Evolutionary conservation across 2,329 filamentous ascomycete species (phyloP).

Genomic region (Phialophora expanda): DNA sequence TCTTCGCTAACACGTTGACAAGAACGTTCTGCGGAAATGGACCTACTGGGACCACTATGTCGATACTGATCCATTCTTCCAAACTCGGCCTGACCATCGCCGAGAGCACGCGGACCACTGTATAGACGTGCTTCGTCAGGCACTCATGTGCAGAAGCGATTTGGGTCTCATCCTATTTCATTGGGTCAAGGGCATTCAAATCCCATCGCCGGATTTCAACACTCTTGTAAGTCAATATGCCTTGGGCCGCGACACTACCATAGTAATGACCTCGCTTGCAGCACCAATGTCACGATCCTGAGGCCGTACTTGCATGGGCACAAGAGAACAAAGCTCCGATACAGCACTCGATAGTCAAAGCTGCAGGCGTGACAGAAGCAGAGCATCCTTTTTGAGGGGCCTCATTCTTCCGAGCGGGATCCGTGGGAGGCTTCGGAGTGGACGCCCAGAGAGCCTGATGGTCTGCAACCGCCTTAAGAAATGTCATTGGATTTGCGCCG

Average conservation of each 20-base stretch:
- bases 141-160: conserved; percentile 13
- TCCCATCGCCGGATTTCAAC: conserved; percentile 14
- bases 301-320: conserved; percentile 11
- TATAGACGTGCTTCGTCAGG: conserved; percentile 16
- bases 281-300: conserved; percentile 10
- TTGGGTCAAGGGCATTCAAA: conserved; percentile 5
- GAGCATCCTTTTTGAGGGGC: conserved; percentile 6
- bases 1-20: background rate
- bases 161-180: conserved; percentile 10
- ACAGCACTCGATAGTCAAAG: background rate
- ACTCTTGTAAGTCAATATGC: background rate
- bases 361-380: conserved; percentile 6
- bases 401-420: background rate
- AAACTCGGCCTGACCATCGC: conserved; percentile 6
- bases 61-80: conserved; percentile 13
- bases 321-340: conserved; percentile 3
- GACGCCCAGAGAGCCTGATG: too few relatives aligned
- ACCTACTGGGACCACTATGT: conserved; percentile 15
- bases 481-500: too few relatives aligned
- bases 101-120: conserved; percentile 15
- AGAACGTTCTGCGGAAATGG: conserved; percentile 16
- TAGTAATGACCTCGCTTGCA: background rate
- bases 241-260: background rate
- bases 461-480: too few relatives aligned
- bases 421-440: background rate